Base-by-base conservation (phyloP, 345 rosid species). In the Aurinia saxatilis region DNA sequence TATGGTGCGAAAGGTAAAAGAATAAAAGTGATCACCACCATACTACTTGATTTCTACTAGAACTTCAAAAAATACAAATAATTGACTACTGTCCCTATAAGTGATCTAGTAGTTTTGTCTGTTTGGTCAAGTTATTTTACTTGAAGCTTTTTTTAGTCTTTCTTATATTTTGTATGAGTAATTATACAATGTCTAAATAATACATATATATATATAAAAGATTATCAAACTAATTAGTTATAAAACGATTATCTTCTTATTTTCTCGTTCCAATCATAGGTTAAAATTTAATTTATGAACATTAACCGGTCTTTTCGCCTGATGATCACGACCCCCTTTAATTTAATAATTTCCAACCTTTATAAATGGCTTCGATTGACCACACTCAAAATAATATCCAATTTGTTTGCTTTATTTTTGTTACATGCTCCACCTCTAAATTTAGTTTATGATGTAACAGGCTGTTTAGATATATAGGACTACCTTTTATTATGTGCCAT, bases 311-410 rank as follows among this genome's bases (percentile, higher is more conserved):
- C 12, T 19, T 31, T 6, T 38, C 72, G 27, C 66, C 53, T 11
- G 53, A 36, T 39, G 66, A 52, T 50, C 39, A 58, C 23, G 59
- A 50, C 15, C 12, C 31, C 40, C 50, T 47, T 31, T 41, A 50
- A 17, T 59, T 23, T 16, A 60, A 52, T 53, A 34, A 60, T 42
- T 35, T 42, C 4, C 53, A 54, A 52, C 37, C 35, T 69, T 61
- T 68, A 35, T 44, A 44, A 63, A 25, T 60, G 67, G 67, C 40
- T 60, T 60, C 45, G 58, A 60, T 60, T 37, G 58, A 68, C 41
- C 25, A 36, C 54, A 42, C 47, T 41, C 47, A 51, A 23, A 58
- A 58, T 58, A 25, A 29, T 51, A 29, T 37, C 56, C 42, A 15
- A 25, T 51, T 42, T 42, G 36, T 42, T 18, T 44, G 18, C 50